Base-by-base conservation (phyloP, 441 rosid species). In the Pelargonium citronellum region DNA sequence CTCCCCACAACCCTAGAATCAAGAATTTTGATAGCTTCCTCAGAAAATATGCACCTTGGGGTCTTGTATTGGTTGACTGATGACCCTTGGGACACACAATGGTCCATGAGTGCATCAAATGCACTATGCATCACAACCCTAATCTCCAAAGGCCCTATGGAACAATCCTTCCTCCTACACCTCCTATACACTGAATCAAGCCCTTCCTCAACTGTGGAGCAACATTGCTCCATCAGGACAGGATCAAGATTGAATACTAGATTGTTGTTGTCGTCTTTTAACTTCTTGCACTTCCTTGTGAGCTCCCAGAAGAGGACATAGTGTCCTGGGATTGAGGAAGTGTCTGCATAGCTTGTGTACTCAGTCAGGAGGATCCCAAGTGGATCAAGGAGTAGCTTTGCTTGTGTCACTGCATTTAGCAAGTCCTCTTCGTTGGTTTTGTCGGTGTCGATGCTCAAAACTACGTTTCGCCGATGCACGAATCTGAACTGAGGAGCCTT, bases 61-160 rank as follows among this genome's bases (percentile, higher is more conserved):
- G 96, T 92, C 80, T 92, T 92, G 75, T 92, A 92, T 72, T 92
- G 98, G 75, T 90, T 92, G 62, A 92, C 84, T 0, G 98, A 92
- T 20, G 98, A 90, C 3, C 98, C 98, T 69, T 83, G 86, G 4
- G 89, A 87, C 13, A 90, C 83, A 61, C 91, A 89, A 19, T 79
- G 84, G 74, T 92, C 98, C 98, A 92, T 92, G 24, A 92, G 84
- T 0, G 78, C 87, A 69, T 92, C 96, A 64, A 92, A 92, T 46
- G 91, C 79, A 44, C 91, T 93, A 37, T 80, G 75, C 49, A 71
- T 81, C 72, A 90, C 96, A 55, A 92, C 91, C 71, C 95, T 85
- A 60, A 92, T 86, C 86, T 92, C 98, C 61, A 92, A 67, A 4
- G 98, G 78, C 37, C 96, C 98, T 17, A 92, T 87, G 0, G 95